Percentiles rank a stretch among this genome's conserved stretches.
These are phyloP conservation scores for Citrus medica DNA, from an alignment of 345 rosid species.

Conservation along the genomic window DNA sequence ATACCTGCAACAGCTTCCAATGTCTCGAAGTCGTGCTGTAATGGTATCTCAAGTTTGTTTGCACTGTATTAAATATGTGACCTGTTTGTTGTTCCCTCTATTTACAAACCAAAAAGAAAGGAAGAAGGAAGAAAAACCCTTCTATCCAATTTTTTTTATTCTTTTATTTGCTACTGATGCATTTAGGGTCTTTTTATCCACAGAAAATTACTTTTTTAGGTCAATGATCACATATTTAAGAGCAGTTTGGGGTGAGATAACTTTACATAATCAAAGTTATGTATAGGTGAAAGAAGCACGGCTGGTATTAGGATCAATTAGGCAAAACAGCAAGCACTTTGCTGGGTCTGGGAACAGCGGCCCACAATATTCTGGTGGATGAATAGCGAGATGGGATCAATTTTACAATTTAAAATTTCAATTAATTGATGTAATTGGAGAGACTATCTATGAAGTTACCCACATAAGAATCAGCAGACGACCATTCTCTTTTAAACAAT, in stretches of 20 bases:
- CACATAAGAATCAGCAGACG: neutral
- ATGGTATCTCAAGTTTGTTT: constrained; percentile 72
- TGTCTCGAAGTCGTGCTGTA: constrained; percentile 89
- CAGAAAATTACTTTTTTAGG: constrained; percentile 1
- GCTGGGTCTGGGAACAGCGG: neutral
- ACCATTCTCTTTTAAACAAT: neutral
- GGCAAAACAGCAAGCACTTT: neutral
- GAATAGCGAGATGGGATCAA: neutral
- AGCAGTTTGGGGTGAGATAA: neutral
- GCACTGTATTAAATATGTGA: constrained; percentile 35
- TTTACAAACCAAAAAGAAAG: neutral
- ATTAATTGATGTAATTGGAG: neutral
- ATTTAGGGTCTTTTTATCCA: constrained; percentile 3
- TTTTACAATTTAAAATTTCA: neutral
- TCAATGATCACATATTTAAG: neutral
- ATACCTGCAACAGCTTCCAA: constrained; percentile 88
- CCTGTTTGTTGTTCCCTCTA: constrained; percentile 13
- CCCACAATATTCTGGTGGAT: neutral
- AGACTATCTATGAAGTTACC: neutral
- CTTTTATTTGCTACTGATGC: constrained; percentile 1
- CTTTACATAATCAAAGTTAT: neutral
- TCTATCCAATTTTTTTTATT: neutral
- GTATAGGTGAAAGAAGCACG: neutral
- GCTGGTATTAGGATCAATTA: neutral
- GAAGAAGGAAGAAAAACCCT: constrained; percentile 3